These are phyloP conservation scores for Phytophthora cryptogea DNA, from an alignment of 352 stramenopile genomes.

Conservation along the genomic window DNA sequence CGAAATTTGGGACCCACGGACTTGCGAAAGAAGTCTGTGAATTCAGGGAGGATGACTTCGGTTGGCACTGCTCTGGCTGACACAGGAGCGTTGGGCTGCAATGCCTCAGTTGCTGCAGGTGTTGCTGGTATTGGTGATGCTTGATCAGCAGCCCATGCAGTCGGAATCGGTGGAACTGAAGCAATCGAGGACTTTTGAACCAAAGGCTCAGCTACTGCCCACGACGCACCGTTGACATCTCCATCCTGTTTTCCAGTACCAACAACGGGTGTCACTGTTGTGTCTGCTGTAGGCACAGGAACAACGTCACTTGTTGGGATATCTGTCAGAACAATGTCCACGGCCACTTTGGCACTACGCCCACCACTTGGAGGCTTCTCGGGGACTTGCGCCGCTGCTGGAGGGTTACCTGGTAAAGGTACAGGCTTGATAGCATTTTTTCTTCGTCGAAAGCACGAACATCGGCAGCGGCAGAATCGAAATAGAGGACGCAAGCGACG, in stretches of 20 bases:
- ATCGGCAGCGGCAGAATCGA: constrained; percentile 23
- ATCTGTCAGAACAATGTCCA: constrained; percentile 27
- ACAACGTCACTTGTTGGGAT: constrained; percentile 18
- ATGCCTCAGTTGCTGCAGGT: constrained; percentile 1
- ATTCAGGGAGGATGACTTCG: constrained; percentile 62
- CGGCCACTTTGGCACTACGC: constrained; percentile 47
- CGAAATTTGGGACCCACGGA: constrained; percentile 41
- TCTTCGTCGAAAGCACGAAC: constrained; percentile 25
- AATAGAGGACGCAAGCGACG: constrained; percentile 25
- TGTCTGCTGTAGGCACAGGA: background rate
- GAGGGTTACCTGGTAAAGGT: constrained; percentile 1
- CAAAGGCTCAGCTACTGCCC: constrained; percentile 13
- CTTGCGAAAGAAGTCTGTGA: constrained; percentile 74
- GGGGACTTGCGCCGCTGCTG: background rate
- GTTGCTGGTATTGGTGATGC: background rate
- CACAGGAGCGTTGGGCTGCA: constrained; percentile 4
- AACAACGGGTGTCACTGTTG: background rate
- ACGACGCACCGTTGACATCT: constrained; percentile 1
- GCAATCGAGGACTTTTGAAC: constrained; percentile 15
- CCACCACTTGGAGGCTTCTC: constrained; percentile 18
- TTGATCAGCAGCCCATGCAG: constrained; percentile 11
- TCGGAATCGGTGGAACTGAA: constrained; percentile 7
- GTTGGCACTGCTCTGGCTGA: constrained; percentile 12
- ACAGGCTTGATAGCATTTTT: constrained; percentile 28
- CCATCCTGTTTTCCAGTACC: constrained; percentile 25